Evolutionary conservation across 768 basidiomycete species (phyloP).

Genomic region (Naganishia friedmannii): DNA sequence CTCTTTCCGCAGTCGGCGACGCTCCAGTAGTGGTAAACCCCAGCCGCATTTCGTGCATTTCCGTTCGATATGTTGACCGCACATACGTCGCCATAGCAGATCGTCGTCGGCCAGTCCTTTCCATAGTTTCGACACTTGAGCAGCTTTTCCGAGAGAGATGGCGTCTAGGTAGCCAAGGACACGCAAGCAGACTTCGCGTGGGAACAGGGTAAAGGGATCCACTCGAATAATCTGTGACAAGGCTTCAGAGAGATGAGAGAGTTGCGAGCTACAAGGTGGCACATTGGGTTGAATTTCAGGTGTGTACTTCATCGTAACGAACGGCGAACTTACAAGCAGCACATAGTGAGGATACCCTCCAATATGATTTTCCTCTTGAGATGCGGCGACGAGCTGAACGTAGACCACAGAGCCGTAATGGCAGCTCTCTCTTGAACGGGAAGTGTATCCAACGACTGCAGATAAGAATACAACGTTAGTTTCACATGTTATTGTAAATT

Average conservation of each 20-base stretch:
- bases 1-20: constrained; percentile 46
- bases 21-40: constrained; percentile 86
- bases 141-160: constrained; percentile 85
- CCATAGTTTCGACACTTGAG: constrained; percentile 84
- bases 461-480: background rate
- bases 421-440: constrained; percentile 79
- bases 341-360: constrained; percentile 96
- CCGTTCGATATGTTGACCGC: constrained; percentile 96
- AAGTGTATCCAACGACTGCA: constrained; percentile 82
- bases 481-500: background rate
- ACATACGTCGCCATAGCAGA: constrained; percentile 89
- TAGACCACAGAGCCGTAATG: constrained; percentile 91
- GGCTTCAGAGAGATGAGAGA: constrained; percentile 90
- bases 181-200: constrained; percentile 81
- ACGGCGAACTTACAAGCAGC: constrained; percentile 66
- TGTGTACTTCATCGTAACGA: background rate
- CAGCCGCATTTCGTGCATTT: constrained; percentile 96
- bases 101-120: constrained; percentile 88
- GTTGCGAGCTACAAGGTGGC: constrained; percentile 61
- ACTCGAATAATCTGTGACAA: constrained; percentile 88
- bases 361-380: constrained; percentile 88
- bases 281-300: constrained; percentile 20
- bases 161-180: constrained; percentile 87
- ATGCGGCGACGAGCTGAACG: constrained; percentile 90
- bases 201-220: constrained; percentile 87